A percentile compares a stretch with the other conserved stretches of the same genome.
Conservation (phyloP, 768 basidiomycete genomes). For the Mycena olivaceomarginata region DNA sequence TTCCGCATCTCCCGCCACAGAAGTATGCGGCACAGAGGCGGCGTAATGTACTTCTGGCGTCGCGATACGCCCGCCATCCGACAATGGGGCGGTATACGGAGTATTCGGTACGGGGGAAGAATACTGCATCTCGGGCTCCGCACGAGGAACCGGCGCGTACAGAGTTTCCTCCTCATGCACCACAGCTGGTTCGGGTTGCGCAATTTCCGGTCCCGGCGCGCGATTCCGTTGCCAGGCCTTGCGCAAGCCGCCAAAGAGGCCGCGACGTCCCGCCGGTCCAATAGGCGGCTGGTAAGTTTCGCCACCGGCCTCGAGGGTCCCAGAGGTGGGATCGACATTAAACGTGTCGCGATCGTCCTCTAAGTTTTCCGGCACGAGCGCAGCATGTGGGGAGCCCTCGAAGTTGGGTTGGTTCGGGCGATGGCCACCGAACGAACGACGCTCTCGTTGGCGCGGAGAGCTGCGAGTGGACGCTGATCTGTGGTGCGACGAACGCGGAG, state of each 20-base stretch:
- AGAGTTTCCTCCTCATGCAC: conserved; percentile 36
- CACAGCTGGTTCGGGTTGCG: conserved; percentile 34
- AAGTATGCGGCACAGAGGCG: background rate
- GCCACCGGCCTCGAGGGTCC: conserved; percentile 26
- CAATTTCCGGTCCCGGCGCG: conserved; percentile 21
- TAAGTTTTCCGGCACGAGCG: conserved; percentile 33
- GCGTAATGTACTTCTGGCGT: conserved; percentile 22
- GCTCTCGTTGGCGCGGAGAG: conserved; percentile 36
- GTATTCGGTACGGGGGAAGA: conserved; percentile 3
- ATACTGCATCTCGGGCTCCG: conserved; percentile 22
- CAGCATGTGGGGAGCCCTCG: background rate
- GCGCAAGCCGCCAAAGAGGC: conserved; percentile 58
- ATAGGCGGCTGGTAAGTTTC: conserved; percentile 36
- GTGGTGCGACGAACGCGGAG: conserved; percentile 38
- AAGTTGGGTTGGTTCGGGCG: conserved; percentile 26
- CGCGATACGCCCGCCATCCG: background rate
- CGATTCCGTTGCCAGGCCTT: conserved; percentile 50
- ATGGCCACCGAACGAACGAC: conserved; percentile 27
- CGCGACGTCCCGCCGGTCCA: conserved; percentile 43
- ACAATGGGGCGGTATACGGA: conserved; percentile 12
- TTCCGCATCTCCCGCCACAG: conserved; percentile 7
- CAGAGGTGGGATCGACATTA: conserved; percentile 34
- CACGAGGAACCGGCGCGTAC: conserved; percentile 36
- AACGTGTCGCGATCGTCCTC: conserved; percentile 12
- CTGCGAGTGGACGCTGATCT: conserved; percentile 33